Base-by-base conservation (phyloP, 768 basidiomycete genomes). In the Clitopilus hobsonii region DNA sequence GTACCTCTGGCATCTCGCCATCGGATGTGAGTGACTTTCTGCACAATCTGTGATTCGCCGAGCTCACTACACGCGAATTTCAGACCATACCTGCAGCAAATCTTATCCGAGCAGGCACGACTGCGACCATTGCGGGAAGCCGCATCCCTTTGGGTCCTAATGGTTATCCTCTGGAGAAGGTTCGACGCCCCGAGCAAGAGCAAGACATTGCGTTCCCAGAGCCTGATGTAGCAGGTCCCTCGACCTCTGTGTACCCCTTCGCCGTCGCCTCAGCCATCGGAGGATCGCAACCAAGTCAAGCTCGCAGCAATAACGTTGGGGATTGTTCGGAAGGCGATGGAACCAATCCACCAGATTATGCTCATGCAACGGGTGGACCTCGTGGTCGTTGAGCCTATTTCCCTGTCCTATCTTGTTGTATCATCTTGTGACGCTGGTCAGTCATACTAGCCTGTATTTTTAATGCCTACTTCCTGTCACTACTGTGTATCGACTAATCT, bases 321-420 rank as follows among this genome's bases (percentile, higher is more conserved):
- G 27, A 8, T 54, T 13, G 13, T 32, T 29, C 41, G 20, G 20
- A 28, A 14, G 28, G 25, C 27, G 41, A 52, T 52, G 55, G 24
- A 22, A 8, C 25, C 13, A 45, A 36, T n/a, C 55, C 55, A 11
- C 55, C 55, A 14, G 28, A 56, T 45, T 52, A 56, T 53, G n/a
- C 20, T 4, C 55, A 52, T 28, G 55, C 41, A 7, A 52, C 29
- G 28, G 41, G 41, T 45, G 41, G 41, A 20, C 41, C 41, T 23
- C 41, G 41, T 45, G 22, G 11, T 4, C 41, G 41, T 11, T 23
- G 41, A 23, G 8, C 3, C 11, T 18, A 45, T 45, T 10, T 16
- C 22, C 14, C 11, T 45, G 11, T 45, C 18, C 18, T 45, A 2
- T 45, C 18, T 36, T 20, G 41, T 45, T 18, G 22, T 10, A 18